phyloP scores from a whole-genome alignment of 2,329 filamentous ascomycete species.

The Nannizzia gypsea region DNA sequence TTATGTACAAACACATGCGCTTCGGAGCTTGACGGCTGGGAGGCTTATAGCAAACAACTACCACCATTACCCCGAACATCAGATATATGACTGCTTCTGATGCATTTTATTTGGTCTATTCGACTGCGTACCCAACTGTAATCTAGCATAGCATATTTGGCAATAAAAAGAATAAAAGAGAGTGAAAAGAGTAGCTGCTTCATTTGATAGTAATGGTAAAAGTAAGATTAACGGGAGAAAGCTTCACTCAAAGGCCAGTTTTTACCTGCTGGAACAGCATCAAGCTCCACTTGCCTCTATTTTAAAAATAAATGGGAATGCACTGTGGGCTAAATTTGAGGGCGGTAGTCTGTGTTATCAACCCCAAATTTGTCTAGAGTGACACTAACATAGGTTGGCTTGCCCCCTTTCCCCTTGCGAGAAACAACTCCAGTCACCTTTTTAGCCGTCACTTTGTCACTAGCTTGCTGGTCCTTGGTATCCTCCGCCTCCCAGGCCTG shows the following conservation, averaged over 20 bases:
- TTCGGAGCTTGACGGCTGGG: too few species aligned
- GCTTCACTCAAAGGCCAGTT: too few species aligned
- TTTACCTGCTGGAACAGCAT: too few species aligned
- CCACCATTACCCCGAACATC: too few species aligned
- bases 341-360: slow-evolving; percentile 4
- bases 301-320: neutral
- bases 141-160: too few species aligned
- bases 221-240: neutral
- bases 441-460: slow-evolving; percentile 8
- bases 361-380: slow-evolving; percentile 12
- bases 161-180: too few species aligned
- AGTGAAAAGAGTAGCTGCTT: neutral
- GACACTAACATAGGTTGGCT: slow-evolving; percentile 11
- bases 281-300: too few species aligned
- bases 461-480: neutral
- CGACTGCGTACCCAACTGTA: too few species aligned
- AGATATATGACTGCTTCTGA: too few species aligned
- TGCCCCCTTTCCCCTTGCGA: slow-evolving; percentile 10
- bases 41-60: too few species aligned
- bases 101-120: too few species aligned
- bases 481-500: neutral
- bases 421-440: slow-evolving; percentile 11
- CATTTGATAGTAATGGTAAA: neutral
- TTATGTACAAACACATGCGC: neutral
- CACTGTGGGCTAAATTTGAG: neutral